Percentiles rank a stretch among this genome's conserved stretches.
Evolutionary conservation across 2,329 filamentous ascomycete genomes (phyloP).

Genomic region (Phaeosphaeria sp.): DNA sequence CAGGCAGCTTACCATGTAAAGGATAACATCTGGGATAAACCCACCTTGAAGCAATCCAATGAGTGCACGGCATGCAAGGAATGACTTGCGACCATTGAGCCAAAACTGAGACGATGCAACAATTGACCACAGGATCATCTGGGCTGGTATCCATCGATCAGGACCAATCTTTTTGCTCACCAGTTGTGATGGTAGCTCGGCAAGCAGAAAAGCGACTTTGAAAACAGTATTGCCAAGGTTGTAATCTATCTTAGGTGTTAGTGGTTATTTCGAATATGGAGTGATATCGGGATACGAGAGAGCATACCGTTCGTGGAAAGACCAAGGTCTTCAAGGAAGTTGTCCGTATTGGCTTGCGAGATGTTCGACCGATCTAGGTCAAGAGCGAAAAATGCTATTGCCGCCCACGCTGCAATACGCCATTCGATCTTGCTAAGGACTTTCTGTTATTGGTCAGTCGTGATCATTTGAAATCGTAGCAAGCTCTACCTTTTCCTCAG

Average conservation of each 20-base stretch:
- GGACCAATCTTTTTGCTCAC: conserved; percentile 52
- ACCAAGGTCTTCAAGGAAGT: conserved; percentile 29
- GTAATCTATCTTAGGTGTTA: conserved; percentile 18
- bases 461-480: too few species aligned
- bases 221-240: conserved; percentile 59
- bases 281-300: not conserved
- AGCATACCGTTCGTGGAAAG: conserved; percentile 26
- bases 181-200: conserved; percentile 52
- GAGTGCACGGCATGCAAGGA: conserved; percentile 46
- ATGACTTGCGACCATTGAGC: conserved; percentile 55
- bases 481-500: conserved; percentile 57
- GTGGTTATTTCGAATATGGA: not conserved
- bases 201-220: conserved; percentile 78
- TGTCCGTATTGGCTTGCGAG: conserved; percentile 32
- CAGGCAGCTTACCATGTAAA: not conserved
- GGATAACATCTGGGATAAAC: conserved; percentile 53
- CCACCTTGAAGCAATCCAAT: conserved; percentile 51
- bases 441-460: conserved; percentile 9
- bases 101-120: conserved; percentile 70
- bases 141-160: conserved; percentile 48
- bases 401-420: conserved; percentile 56
- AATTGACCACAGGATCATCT: conserved; percentile 51
- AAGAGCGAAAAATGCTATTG: conserved; percentile 59
- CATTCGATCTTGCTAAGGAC: conserved; percentile 50
- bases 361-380: conserved; percentile 56